phyloP scores from a whole-genome alignment of 176 grass and related monocot species.

The Saccharum spontaneum region DNA sequence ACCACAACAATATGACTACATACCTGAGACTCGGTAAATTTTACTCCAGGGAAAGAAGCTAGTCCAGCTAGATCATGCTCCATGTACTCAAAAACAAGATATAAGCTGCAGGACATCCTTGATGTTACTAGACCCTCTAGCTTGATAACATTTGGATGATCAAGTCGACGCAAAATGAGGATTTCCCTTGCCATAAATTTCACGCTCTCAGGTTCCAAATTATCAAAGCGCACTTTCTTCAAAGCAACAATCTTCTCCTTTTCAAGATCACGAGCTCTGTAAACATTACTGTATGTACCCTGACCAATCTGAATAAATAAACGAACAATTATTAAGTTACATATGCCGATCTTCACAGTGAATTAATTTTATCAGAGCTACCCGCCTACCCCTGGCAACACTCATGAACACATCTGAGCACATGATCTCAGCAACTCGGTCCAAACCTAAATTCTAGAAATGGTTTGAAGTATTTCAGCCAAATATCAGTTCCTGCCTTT shows the following conservation, averaged over 20 bases:
- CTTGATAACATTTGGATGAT: conserved; percentile 98
- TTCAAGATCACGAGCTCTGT: conserved; percentile 89
- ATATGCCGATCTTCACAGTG: neutral
- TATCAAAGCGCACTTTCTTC: conserved; percentile 99
- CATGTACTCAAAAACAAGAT: conserved; percentile 99
- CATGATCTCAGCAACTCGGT: neutral
- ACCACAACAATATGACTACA: neutral
- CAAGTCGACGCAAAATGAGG: conserved; percentile 90
- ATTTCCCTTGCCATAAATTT: conserved; percentile 99
- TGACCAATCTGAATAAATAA: conserved; percentile 89
- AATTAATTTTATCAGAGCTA: neutral
- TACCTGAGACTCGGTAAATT: conserved; percentile 95
- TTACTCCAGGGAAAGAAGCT: conserved; percentile 85
- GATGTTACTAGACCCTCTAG: conserved; percentile 96
- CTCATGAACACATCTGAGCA: neutral
- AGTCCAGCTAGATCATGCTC: conserved; percentile 93
- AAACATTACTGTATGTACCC: conserved; percentile 98
- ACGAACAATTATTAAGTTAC: neutral
- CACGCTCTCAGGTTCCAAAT: conserved; percentile 97
- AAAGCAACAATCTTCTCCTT: conserved; percentile 92
- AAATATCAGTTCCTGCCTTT: neutral
- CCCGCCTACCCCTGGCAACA: neutral
- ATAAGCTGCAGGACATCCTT: conserved; percentile 98
- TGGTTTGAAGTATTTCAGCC: neutral
- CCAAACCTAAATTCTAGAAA: neutral